Conservation (phyloP, 305 asterid species). For the Fraxinus floribunda region DNA sequence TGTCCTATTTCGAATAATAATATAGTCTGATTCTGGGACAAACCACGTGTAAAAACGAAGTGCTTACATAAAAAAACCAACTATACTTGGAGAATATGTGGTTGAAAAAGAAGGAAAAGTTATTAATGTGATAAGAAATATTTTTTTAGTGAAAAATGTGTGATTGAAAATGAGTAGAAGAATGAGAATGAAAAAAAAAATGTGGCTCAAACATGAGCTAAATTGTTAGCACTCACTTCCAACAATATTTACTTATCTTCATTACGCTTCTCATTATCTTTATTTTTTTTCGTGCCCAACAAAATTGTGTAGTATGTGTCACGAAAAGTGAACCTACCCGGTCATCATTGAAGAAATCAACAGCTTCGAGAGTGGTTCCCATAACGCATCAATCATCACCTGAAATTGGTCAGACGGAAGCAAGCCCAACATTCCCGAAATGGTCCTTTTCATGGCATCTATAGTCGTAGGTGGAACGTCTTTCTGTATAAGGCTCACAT, state of each 20-base stretch:
- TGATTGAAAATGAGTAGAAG: no score
- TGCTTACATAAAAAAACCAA: no score
- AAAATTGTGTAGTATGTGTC: background rate
- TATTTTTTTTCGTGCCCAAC: background rate
- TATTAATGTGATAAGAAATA: no score
- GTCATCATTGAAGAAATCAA: slow-evolving; percentile 91
- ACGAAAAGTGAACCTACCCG: slow-evolving; percentile 48
- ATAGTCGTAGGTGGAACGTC: slow-evolving; percentile 78
- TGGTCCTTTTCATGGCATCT: slow-evolving; percentile 95
- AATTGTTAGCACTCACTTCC: background rate
- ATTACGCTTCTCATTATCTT: background rate
- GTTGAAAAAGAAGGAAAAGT: no score
- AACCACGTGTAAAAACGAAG: no score
- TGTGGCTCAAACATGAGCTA: no score
- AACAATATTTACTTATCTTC: background rate
- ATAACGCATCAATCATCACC: slow-evolving; percentile 73
- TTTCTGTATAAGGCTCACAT: slow-evolving; percentile 80
- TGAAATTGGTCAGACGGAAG: slow-evolving; percentile 91
- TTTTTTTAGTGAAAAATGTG: no score
- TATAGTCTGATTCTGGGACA: no score
- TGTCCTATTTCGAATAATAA: no score
- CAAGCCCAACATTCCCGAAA: slow-evolving; percentile 88
- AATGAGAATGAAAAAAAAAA: no score
- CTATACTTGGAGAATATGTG: no score
- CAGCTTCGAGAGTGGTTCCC: slow-evolving; percentile 88